Conservation (phyloP, 2,329 filamentous ascomycete species). For the Boeremia exigua region DNA sequence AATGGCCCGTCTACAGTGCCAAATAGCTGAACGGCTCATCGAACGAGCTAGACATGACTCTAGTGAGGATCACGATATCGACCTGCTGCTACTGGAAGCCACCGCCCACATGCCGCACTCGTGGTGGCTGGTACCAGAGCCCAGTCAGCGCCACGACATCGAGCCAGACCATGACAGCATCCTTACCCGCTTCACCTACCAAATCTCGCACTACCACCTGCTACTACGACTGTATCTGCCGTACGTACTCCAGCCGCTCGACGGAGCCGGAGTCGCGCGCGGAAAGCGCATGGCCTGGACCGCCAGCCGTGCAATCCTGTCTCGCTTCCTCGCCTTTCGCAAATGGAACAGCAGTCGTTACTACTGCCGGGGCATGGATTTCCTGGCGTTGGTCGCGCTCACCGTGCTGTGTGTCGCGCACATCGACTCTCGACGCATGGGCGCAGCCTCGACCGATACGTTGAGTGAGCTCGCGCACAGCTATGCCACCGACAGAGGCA, state of each 20-base stretch:
- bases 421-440: conserved; percentile 15
- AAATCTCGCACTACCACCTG: conserved; percentile 25
- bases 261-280: conserved; percentile 4
- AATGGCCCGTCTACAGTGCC: conserved; percentile 43
- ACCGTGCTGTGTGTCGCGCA: conserved; percentile 28
- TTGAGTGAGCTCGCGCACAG: conserved; percentile 20
- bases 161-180: not conserved
- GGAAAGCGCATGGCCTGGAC: conserved; percentile 20
- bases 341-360: conserved; percentile 10
- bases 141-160: not conserved
- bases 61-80: conserved; percentile 22
- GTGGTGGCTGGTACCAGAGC: conserved; percentile 26
- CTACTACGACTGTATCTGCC: conserved; percentile 27
- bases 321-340: conserved; percentile 21
- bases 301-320: conserved; percentile 22
- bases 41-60: conserved; percentile 44
- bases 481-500: conserved; percentile 22
- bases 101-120: conserved; percentile 16
- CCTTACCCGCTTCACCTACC: conserved; percentile 17
- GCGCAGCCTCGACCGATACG: not conserved
- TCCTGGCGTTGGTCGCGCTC: conserved; percentile 26
- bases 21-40: conserved; percentile 48
- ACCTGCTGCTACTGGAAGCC: conserved; percentile 18
- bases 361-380: conserved; percentile 25
- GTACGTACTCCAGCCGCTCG: conserved; percentile 17